Base-by-base conservation (phyloP, 352 stramenopile species). In the Globisporangium paddicum region DNA sequence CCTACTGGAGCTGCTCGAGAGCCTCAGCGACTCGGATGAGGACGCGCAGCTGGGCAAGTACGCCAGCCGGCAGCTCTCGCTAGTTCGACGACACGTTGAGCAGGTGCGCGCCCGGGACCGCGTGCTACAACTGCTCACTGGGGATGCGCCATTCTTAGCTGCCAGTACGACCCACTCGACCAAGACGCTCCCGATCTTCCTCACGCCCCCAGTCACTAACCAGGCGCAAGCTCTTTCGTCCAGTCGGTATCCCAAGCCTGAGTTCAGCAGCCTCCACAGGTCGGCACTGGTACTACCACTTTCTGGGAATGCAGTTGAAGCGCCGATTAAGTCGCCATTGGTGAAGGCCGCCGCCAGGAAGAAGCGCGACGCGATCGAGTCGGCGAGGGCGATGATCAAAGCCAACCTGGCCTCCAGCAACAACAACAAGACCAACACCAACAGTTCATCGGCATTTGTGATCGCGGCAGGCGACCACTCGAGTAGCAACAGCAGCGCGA, bases 31-130 rank as follows among this genome's bases (percentile, higher is more conserved):
- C 9, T 62, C 67, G 16, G 13, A 48, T 0, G 70, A 85, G 2
- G 78, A 89, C 30, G 58, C 69, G 30, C 75, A 77, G 41, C 66
- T 91, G 11, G 79, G 49, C 42, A 77, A 83, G 62, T 91, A 91
- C 64, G 72, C 77, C 2, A 56, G 58, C 13, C 68, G 80, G 28
- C 74, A 91, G 57, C 55, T 91, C 34, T 67, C 69, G 8, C 54
- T 85, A 5, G 71, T 91, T 13, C 69, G 80, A 21, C 64, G 66
- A 0, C 79, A 91, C 38, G 58, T 81, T 21, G 75, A 84, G 44
- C 71, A 86, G 28, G 52, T 73, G 19, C 58, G 81, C 48, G 81
- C 79, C 28, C 61, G 73, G 23, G 77, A 84, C 51, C 77, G 81
- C 6, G 79, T 91, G 13, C 55, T 77, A 9, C 65, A 74, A 16